Percentiles rank a stretch among this genome's conserved stretches.
Conservation (phyloP, 768 basidiomycete genomes). For the Hortiboletus campestris region DNA sequence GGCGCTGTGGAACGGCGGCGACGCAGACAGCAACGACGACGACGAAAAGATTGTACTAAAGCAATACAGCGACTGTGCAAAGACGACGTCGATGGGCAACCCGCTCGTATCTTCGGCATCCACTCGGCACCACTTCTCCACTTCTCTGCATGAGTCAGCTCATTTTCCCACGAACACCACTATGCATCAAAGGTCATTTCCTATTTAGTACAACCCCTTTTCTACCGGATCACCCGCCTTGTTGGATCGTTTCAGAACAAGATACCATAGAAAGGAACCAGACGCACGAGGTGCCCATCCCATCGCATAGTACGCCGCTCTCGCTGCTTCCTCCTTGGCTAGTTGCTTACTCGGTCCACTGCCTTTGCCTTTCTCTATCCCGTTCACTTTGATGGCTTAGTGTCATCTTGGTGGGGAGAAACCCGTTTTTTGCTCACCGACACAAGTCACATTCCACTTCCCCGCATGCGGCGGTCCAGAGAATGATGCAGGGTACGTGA, state of each 20-base stretch:
- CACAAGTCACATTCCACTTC: slow-evolving; percentile 63
- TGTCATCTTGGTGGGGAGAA: neutral
- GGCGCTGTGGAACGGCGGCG: neutral
- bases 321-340: slow-evolving; percentile 77
- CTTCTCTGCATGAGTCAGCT: slow-evolving; percentile 24
- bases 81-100: slow-evolving; percentile 15
- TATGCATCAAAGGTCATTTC: slow-evolving; percentile 10
- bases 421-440: slow-evolving; percentile 50
- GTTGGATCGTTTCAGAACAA: neutral
- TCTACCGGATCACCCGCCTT: slow-evolving; percentile 19
- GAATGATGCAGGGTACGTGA: slow-evolving; percentile 60
- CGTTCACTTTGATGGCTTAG: slow-evolving; percentile 51
- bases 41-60: neutral
- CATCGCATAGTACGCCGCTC: slow-evolving; percentile 69
- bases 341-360: slow-evolving; percentile 67
- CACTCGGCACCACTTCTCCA: slow-evolving; percentile 16
- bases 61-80: slow-evolving; percentile 6
- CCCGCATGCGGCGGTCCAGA: slow-evolving; percentile 67
- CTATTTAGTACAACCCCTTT: slow-evolving; percentile 17
- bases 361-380: slow-evolving; percentile 64
- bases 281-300: slow-evolving; percentile 59
- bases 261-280: neutral
- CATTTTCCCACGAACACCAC: slow-evolving; percentile 15
- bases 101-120: slow-evolving; percentile 28
- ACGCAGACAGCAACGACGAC: neutral